These are phyloP conservation scores for Fusarium sp. DNA, from an alignment of 2,329 filamentous ascomycete species.

Conservation along the genomic window DNA sequence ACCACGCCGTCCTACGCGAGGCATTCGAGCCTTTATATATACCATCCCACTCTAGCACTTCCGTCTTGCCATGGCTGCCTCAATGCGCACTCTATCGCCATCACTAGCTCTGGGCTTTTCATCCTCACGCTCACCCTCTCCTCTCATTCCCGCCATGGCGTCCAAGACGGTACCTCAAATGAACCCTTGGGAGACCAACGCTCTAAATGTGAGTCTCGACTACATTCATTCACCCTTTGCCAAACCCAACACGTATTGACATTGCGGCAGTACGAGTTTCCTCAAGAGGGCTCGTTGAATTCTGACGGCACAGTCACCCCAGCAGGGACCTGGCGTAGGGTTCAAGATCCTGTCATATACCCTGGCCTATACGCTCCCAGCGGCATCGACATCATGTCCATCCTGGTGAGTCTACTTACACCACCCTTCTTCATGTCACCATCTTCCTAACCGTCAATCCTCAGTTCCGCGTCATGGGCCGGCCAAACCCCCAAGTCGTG, in stretches of 20 bases:
- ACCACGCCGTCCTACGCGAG: slow-evolving; percentile 9
- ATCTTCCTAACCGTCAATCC: slow-evolving; percentile 18
- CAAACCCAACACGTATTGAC: slow-evolving; percentile 15
- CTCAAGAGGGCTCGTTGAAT: slow-evolving; percentile 33
- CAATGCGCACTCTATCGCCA: slow-evolving; percentile 29
- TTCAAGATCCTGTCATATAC: slow-evolving; percentile 61
- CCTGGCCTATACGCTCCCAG: slow-evolving; percentile 64
- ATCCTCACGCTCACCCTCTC: slow-evolving; percentile 13
- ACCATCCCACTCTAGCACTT: slow-evolving; percentile 2
- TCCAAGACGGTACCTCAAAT: slow-evolving; percentile 30
- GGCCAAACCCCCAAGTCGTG: slow-evolving; percentile 78
- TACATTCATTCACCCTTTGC: background rate
- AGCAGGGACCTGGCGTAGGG: slow-evolving; percentile 40
- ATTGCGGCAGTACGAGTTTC: slow-evolving; percentile 40
- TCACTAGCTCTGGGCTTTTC: slow-evolving; percentile 17
- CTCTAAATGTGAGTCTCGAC: slow-evolving; percentile 36
- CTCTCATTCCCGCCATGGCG: slow-evolving; percentile 24
- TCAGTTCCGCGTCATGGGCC: slow-evolving; percentile 69
- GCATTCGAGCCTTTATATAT: slow-evolving; percentile 19
- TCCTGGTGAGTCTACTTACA: slow-evolving; percentile 55
- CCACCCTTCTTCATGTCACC: background rate
- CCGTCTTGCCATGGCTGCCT: slow-evolving; percentile 20
- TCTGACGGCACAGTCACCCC: slow-evolving; percentile 34
- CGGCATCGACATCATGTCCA: slow-evolving; percentile 64
- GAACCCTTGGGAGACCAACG: slow-evolving; percentile 43